These are phyloP conservation scores for Debaryomyces castellii DNA, from an alignment of 805 yeast species.

Conservation along the genomic window DNA sequence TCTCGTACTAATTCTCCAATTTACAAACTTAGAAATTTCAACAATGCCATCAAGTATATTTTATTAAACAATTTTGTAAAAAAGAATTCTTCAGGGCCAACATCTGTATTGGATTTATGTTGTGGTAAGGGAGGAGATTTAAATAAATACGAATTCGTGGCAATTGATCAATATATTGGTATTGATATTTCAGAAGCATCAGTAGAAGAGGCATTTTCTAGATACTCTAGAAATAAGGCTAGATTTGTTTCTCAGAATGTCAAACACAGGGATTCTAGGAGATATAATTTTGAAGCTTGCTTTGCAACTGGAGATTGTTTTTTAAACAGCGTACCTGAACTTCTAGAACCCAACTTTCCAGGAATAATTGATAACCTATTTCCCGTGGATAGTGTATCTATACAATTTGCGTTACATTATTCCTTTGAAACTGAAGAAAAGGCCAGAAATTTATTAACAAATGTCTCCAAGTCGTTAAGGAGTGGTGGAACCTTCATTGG, in stretches of 20 bases:
- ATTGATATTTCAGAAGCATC: conserved; percentile 90
- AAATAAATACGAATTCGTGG: conserved; percentile 79
- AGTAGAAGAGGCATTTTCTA: conserved; percentile 74
- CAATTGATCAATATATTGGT: conserved; percentile 78
- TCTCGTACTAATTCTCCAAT: conserved; percentile 78
- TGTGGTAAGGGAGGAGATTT: conserved; percentile 99
- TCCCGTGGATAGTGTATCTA: conserved; percentile 85
- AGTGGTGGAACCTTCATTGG: conserved; percentile 90
- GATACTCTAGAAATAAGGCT: conserved; percentile 59
- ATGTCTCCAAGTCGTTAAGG: conserved; percentile 71
- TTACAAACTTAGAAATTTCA: conserved; percentile 81
- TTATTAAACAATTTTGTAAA: conserved; percentile 68
- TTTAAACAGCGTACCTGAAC: conserved; percentile 63
- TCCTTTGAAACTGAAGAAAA: conserved; percentile 86
- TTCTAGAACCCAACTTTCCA: conserved; percentile 60
- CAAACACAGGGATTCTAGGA: conserved; percentile 35
- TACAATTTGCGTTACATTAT: conserved; percentile 93
- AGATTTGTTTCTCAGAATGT: conserved; percentile 30
- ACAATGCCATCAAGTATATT: conserved; percentile 88
- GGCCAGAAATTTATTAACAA: conserved; percentile 68
- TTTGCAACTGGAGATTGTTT: conserved; percentile 94
- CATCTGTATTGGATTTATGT: conserved; percentile 75
- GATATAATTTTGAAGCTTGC: conserved; percentile 70
- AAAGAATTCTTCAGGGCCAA: conserved; percentile 21
- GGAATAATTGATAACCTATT: conserved; percentile 60